Percentiles rank a stretch among this genome's conserved stretches.
phyloP scores from a whole-genome alignment of 345 rosid genomes.

The Xanthoceras sorbifolium region DNA sequence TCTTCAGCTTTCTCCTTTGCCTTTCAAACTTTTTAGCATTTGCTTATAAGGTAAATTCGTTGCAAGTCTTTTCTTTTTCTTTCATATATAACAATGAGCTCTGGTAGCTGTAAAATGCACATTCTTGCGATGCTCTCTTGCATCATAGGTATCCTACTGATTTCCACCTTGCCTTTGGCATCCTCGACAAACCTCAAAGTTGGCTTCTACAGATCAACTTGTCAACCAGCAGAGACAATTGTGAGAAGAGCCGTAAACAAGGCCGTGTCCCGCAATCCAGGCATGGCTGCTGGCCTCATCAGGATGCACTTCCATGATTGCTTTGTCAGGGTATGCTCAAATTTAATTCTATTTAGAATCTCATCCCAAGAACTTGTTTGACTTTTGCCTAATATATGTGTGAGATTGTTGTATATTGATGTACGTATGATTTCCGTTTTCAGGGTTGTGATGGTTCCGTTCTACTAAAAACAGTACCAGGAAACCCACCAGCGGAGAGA shows the following conservation, averaged over 20 bases:
- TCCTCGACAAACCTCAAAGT: constrained; percentile 22
- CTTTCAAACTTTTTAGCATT: not conserved
- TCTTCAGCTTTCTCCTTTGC: not conserved
- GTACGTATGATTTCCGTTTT: not conserved
- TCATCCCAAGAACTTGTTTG: not conserved
- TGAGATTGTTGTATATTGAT: not conserved
- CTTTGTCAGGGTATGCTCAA: constrained; percentile 34
- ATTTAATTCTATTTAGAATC: not conserved
- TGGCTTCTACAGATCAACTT: constrained; percentile 27
- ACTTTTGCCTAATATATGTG: not conserved
- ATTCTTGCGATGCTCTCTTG: not conserved
- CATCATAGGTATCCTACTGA: not conserved
- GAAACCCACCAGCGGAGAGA: constrained; percentile 35
- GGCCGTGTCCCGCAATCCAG: constrained; percentile 24
- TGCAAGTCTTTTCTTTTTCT: not conserved
- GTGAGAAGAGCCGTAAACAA: constrained; percentile 25
- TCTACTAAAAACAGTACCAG: constrained; percentile 32
- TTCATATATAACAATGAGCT: not conserved
- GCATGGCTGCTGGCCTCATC: constrained; percentile 38
- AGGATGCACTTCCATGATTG: constrained; percentile 45
- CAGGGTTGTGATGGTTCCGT: constrained; percentile 63
- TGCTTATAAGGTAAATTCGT: not conserved
- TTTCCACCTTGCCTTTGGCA: constrained; percentile 14
- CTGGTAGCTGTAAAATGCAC: not conserved
- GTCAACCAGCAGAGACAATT: constrained; percentile 29